Evolutionary conservation across 495 filamentous ascomycete species (phyloP), one percentile per base, ranked within the genome.

Genomic region (Penicillium malachiteum): DNA sequence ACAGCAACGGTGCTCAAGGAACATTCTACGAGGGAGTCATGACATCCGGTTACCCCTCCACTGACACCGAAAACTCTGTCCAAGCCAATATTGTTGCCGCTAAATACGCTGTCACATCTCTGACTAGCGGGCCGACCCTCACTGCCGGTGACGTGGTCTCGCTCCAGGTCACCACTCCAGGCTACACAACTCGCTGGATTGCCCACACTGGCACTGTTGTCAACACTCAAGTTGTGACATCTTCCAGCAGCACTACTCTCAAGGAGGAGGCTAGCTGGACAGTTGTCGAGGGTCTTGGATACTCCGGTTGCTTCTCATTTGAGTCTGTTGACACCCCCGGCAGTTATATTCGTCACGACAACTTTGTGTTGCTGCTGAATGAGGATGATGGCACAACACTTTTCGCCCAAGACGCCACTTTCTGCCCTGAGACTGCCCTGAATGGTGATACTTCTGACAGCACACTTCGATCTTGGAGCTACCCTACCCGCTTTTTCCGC

Each of bases 1-100:
- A 84, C 66, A 84, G 80, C 54, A 60, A 63, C 48, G 51, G 75
- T 52, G 80, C 73, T 16, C 80, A 84, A 65, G 81, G 81, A 38
- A 84, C 81, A 0, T 84, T 83, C 70, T 84, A 84, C 66, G 81
- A 84, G 63, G 82, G 82, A 38, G 82, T 76, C 1, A 81, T 84
- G 81, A 84, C 82, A 51, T 67, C 72, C 6, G 80, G 82, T 34
- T 84, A 81, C 58, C 82, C 82, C 2, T 72, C 80, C 17, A 80
- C 82, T 54, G 75, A 67, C 35, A 81, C 76, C 30, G 82, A 85
- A 62, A 69, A 74, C 64, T 54, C 72, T 11, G 80, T 84, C 50
- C 81, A 84, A 66, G 82, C 81, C 32, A 75, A 85, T 53, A 78
- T 85, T 54, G 76, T 82, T 2, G 79, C 79, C 16, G 81, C 81